Evolutionary conservation across 352 stramenopile species (phyloP), one percentile per base, ranked within the genome.

Genomic region (Phytophthora citrophthora): DNA sequence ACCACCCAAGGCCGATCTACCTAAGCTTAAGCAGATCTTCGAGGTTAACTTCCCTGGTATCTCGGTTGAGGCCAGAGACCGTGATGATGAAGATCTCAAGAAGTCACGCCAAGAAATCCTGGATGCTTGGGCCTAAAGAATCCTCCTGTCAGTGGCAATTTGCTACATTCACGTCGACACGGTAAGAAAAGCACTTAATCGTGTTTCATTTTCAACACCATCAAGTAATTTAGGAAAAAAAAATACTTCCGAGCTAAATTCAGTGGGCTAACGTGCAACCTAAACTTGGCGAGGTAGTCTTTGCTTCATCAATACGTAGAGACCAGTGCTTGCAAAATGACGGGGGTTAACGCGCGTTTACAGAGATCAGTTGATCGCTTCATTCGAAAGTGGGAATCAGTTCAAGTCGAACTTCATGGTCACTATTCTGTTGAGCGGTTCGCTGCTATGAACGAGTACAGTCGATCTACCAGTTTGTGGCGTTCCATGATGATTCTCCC

Each of bases 1-100:
- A 2, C 72, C 72, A 8, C 68, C 68, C 4, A 75, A 75, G 53
- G 64, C 36, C 6, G 59, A 74, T 24, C 52, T 80, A 7, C 72
- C 72, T 1, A 49, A 70, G 23, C 51, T 80, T 13, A 66, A 75
- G 50, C 64, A 54, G n/a, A 40, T 80, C 6, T 50, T 80, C 10
- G 60, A 80, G 36, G 67, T 54, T 52, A 80, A 80, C 41, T 77
- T 80, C 54, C 64, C 63, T 0, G 68, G 56, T 0, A 80, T 80
- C 10, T 65, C 47, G 8, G 61, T 77, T 11, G 45, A 75, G 43
- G 56, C 68, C 11, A 41, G 51, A 24, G 72, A 75, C 31, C 72
- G 60, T 23, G 46, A 68, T n/a, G 53, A 72, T 41, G 41, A 57
- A 5, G 64, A 77, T 23, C 52, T 75, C 2, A 54, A 77, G 27